phyloP scores from a whole-genome alignment of 352 stramenopile genomes.

The Thraustochytrium sp. region DNA sequence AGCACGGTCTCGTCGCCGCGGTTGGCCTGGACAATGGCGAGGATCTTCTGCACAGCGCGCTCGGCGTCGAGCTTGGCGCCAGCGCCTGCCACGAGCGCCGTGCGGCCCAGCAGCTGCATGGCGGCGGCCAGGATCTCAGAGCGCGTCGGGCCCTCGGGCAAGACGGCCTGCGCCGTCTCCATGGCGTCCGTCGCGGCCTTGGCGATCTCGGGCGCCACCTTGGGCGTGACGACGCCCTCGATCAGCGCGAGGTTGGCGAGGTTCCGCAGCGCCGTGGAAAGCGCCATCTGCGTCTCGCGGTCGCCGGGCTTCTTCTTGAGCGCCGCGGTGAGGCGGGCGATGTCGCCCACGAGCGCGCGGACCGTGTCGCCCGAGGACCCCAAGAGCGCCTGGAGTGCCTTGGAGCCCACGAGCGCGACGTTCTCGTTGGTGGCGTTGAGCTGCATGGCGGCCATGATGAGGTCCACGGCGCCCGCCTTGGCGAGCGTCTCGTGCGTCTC shows the following conservation, averaged over 20 bases:
- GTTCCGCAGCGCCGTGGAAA: constrained; percentile 40
- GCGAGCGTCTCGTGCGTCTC: constrained; percentile 38
- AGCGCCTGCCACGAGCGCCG: background rate
- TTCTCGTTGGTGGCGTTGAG: constrained; percentile 41
- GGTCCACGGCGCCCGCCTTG: constrained; percentile 33
- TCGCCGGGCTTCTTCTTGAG: constrained; percentile 43
- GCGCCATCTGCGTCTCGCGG: background rate
- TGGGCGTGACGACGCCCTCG: constrained; percentile 45
- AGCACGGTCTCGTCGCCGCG: background rate
- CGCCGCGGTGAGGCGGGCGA: background rate
- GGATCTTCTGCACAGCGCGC: constrained; percentile 33
- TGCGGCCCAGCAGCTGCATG: constrained; percentile 31
- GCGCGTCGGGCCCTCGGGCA: background rate
- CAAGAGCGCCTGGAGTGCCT: constrained; percentile 41
- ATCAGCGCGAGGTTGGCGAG: constrained; percentile 45
- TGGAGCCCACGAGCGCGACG: constrained; percentile 2
- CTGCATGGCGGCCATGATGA: constrained; percentile 48
- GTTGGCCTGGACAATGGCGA: constrained; percentile 36
- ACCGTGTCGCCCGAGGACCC: background rate
- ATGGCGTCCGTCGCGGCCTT: constrained; percentile 33
- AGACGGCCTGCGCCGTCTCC: background rate
- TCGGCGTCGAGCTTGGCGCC: constrained; percentile 31
- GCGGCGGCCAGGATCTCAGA: constrained; percentile 16
- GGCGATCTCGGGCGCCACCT: constrained; percentile 14
- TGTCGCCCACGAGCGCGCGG: constrained; percentile 17